Evolutionary conservation across 23 red algal species (phyloP).

Genomic region (Rhodosorus marinus): DNA sequence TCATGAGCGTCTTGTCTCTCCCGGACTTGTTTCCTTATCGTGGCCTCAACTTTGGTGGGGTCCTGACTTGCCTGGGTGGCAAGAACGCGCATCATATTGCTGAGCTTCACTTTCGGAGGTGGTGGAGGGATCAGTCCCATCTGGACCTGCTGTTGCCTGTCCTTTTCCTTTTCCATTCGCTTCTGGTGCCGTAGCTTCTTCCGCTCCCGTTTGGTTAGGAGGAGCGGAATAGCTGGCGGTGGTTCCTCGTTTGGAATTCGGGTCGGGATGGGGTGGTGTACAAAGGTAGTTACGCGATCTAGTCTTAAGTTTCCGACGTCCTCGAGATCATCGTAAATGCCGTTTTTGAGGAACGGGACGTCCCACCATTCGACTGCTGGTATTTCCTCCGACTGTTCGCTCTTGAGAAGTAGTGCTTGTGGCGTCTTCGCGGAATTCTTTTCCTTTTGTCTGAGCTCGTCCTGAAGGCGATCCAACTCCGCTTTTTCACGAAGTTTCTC

Average conservation of each 20-base stretch:
- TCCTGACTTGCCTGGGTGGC: conserved; percentile 32
- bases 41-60: conserved; percentile 55
- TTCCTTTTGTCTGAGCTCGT: conserved; percentile 9
- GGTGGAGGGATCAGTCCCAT: conserved; percentile 33
- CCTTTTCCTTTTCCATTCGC: conserved; percentile 28
- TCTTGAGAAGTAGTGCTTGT: conserved; percentile 7
- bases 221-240: conserved; percentile 42
- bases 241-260: conserved; percentile 4
- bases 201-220: conserved; percentile 61
- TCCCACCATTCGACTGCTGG: conserved; percentile 75
- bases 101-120: conserved; percentile 58
- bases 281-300: conserved; percentile 27
- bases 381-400: conserved; percentile 1
- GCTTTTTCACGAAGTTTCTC: conserved; percentile 31
- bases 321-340: conserved; percentile 5
- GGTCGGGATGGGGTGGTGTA: conserved; percentile 4
- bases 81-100: conserved; percentile 69
- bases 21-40: conserved; percentile 40
- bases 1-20: conserved; percentile 35
- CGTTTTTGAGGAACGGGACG: conserved; percentile 30
- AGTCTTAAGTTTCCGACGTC: not conserved
- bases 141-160: conserved; percentile 56
- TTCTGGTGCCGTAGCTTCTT: conserved; percentile 35
- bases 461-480: conserved; percentile 8
- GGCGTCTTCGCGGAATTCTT: conserved; percentile 30